Evolutionary conservation across 2,329 filamentous ascomycete genomes (phyloP).

Genomic region (Verticillium nonalfalfae): DNA sequence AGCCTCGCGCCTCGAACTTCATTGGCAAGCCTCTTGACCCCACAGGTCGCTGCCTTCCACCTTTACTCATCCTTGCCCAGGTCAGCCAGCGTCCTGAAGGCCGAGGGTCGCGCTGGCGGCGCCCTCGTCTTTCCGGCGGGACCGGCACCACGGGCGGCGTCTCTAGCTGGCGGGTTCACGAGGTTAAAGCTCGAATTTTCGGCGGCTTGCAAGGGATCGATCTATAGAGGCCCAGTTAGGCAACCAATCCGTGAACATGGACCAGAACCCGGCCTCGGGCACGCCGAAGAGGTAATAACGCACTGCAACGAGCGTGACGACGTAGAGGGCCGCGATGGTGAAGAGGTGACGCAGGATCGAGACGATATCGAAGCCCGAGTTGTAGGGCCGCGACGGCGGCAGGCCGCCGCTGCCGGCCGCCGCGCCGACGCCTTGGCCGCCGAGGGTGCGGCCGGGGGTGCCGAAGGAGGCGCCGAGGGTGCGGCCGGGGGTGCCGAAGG

Average conservation of each 20-base stretch:
- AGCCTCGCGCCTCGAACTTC: no score
- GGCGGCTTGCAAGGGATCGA: slow-evolving; percentile 57
- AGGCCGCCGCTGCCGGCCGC: slow-evolving; percentile 14
- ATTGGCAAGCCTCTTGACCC: no score
- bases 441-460: slow-evolving; percentile 51
- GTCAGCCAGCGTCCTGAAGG: slow-evolving; percentile 49
- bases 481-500: slow-evolving; percentile 49
- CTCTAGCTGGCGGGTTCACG: slow-evolving; percentile 27
- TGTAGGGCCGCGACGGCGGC: slow-evolving; percentile 11
- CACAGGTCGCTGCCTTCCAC: no score
- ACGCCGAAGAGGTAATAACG: slow-evolving; percentile 17
- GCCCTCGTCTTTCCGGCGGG: slow-evolving; percentile 3
- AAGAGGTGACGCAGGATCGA: slow-evolving; percentile 42
- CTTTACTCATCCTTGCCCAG: slow-evolving; percentile 25
- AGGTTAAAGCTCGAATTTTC: slow-evolving; percentile 54
- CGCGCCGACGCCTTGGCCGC: slow-evolving; percentile 20
- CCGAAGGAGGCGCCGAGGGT: slow-evolving; percentile 51
- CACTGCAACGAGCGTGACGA: slow-evolving; percentile 56
- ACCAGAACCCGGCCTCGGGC: not conserved
- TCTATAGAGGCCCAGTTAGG: slow-evolving; percentile 24
- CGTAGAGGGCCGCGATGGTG: slow-evolving; percentile 53
- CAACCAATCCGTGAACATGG: slow-evolving; percentile 8
- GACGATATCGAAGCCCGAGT: slow-evolving; percentile 28
- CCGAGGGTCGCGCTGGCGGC: slow-evolving; percentile 23
- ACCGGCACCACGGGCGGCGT: slow-evolving; percentile 9